phyloP scores from a whole-genome alignment of 2,329 filamentous ascomycete genomes.

The Colletotrichum liaoningense region DNA sequence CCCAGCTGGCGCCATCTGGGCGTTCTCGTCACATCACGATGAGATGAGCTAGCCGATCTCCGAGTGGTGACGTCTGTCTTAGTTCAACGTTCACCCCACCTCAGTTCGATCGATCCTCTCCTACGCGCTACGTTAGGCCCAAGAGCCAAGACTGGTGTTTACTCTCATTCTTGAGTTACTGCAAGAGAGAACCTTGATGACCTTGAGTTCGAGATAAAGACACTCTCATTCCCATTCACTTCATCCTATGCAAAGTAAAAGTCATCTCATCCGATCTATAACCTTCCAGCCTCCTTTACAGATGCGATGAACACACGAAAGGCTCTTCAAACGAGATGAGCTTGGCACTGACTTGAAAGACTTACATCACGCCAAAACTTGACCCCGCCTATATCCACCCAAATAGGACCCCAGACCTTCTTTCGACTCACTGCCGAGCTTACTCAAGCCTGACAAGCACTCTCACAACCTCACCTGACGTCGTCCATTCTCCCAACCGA shows the following conservation, averaged over 20 bases:
- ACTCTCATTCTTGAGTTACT: not conserved
- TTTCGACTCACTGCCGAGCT: not conserved
- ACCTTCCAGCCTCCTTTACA: too few relatives aligned
- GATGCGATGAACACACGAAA: not conserved
- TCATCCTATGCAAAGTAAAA: not conserved
- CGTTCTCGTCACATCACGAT: too few relatives aligned
- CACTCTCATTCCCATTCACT: too few relatives aligned
- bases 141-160: not conserved
- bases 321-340: not conserved
- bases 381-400: not conserved
- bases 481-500: not conserved
- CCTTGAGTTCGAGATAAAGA: not conserved
- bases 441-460: not conserved
- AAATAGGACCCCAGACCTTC: not conserved
- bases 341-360: not conserved
- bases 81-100: slow-evolving; percentile 1
- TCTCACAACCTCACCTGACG: not conserved
- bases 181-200: slow-evolving; percentile 12
- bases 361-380: not conserved
- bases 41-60: not conserved
- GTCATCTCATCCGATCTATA: not conserved
- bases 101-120: not conserved
- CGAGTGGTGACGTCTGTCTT: slow-evolving; percentile 9
- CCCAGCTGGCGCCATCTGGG: not conserved
- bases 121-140: not conserved